A percentile compares a stretch with the other conserved stretches of the same genome.
Evolutionary conservation across 2,329 filamentous ascomycete genomes (phyloP).

Genomic region (Neodidymelliopsis sp.): DNA sequence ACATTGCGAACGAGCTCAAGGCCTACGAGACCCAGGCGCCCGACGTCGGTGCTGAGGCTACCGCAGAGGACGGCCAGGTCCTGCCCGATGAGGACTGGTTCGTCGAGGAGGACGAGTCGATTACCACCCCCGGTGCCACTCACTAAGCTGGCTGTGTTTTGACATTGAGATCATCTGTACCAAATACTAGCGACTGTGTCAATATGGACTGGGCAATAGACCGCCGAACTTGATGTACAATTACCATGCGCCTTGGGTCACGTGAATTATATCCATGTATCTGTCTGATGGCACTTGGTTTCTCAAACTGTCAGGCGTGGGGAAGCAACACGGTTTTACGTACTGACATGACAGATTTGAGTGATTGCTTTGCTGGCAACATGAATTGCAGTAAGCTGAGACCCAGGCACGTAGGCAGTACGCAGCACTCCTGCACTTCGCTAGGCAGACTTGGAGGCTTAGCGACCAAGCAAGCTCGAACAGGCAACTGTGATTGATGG

Average conservation of each 20-base stretch:
- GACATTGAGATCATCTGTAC: slow-evolving; percentile 37
- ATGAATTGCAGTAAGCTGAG: slow-evolving; percentile 1
- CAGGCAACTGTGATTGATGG: slow-evolving; percentile 8
- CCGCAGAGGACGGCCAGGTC: slow-evolving; percentile 63
- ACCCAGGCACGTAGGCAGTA: neutral
- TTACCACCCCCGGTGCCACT: slow-evolving; percentile 51
- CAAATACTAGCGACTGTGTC: slow-evolving; percentile 46
- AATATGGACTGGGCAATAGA: slow-evolving; percentile 43
- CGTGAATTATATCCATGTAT: slow-evolving; percentile 24
- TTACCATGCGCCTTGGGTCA: slow-evolving; percentile 18
- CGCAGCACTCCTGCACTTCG: slow-evolving; percentile 7
- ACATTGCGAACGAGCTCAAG: slow-evolving; percentile 89
- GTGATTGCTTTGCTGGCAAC: slow-evolving; percentile 3
- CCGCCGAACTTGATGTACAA: slow-evolving; percentile 16
- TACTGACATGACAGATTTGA: slow-evolving; percentile 6
- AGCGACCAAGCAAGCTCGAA: neutral
- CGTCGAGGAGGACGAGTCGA: slow-evolving; percentile 71
- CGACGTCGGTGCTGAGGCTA: slow-evolving; percentile 80
- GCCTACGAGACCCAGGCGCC: slow-evolving; percentile 94
- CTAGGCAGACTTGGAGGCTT: slow-evolving; percentile 2
- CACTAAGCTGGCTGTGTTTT: slow-evolving; percentile 33
- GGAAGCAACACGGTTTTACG: slow-evolving; percentile 9
- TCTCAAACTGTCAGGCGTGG: neutral
- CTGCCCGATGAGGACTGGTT: slow-evolving; percentile 78
- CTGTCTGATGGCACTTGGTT: neutral